A percentile compares a stretch with the other conserved stretches of the same genome.
Conservation (phyloP, 306 rosid species). For the Pterocarpus macrocarpus region DNA sequence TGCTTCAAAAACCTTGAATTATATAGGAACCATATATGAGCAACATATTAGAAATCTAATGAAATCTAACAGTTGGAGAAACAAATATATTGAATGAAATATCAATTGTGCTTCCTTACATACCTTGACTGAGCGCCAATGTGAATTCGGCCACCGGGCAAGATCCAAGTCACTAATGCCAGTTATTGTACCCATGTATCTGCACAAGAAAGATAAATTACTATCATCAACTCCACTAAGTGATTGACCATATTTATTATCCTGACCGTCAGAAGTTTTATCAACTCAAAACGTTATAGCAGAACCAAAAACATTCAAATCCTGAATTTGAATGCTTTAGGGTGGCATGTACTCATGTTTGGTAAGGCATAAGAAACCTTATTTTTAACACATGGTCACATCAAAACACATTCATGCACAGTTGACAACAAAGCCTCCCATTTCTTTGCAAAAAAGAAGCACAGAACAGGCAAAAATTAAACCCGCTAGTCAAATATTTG, state of each 20-base stretch:
- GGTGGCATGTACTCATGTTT: no score
- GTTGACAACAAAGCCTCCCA: no score
- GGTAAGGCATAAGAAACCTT: no score
- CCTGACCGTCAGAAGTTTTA: not conserved
- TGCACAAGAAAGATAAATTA: conserved; percentile 35
- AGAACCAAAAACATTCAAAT: not conserved
- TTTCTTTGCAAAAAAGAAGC: no score
- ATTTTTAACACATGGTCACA: no score
- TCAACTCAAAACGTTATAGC: conserved; percentile 7
- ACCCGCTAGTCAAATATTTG: no score
- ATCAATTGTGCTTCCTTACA: conserved; percentile 37
- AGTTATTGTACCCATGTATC: conserved; percentile 94
- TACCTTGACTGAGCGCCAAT: conserved; percentile 99
- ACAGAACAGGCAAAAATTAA: no score
- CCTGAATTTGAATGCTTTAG: no score
- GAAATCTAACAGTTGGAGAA: conserved; percentile 18
- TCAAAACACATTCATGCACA: no score
- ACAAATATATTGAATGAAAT: not conserved
- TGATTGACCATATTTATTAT: not conserved
- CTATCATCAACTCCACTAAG: not conserved
- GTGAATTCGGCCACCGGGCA: conserved; percentile 85
- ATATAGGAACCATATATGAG: conserved; percentile 8
- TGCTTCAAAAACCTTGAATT: not conserved
- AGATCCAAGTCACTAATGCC: conserved; percentile 91
- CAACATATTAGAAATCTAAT: not conserved